A percentile compares a stretch with the other conserved stretches of the same genome.
Conservation (phyloP, 2,329 filamentous ascomycete species). For the Aspergillus felis region DNA sequence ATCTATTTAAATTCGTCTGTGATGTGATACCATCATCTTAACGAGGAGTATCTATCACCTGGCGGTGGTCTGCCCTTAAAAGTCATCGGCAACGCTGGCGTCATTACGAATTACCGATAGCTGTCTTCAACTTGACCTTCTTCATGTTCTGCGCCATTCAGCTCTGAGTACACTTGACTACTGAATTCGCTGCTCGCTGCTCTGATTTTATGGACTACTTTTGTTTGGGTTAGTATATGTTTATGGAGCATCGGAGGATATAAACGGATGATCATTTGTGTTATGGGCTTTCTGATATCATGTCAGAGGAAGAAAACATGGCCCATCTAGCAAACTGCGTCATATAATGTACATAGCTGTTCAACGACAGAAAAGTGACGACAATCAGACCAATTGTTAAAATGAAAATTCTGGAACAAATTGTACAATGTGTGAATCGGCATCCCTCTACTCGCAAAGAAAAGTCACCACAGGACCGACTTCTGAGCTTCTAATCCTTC, state of each 20-base stretch:
- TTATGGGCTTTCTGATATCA: neutral
- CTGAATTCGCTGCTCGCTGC: neutral
- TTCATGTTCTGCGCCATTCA: neutral
- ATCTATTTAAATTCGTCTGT: neutral
- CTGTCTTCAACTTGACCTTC: neutral
- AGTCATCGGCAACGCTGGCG: neutral
- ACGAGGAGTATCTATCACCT: neutral
- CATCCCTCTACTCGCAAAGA: neutral
- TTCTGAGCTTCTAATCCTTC: constrained; percentile 51
- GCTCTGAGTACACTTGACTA: neutral
- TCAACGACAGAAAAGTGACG: neutral
- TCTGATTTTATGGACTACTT: neutral
- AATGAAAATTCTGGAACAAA: constrained; percentile 4
- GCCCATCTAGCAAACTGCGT: neutral
- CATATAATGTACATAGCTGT: neutral
- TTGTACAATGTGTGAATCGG: neutral
- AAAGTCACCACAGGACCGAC: neutral
- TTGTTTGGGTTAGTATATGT: neutral
- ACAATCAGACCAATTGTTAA: neutral
- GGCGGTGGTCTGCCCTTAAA: neutral
- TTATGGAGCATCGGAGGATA: neutral
- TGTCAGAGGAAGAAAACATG: neutral
- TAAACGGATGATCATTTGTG: neutral
- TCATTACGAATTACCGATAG: neutral
- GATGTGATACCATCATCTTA: neutral